Base-by-base conservation (phyloP, 441 rosid species). In the Aquilaria agallochum region DNA sequence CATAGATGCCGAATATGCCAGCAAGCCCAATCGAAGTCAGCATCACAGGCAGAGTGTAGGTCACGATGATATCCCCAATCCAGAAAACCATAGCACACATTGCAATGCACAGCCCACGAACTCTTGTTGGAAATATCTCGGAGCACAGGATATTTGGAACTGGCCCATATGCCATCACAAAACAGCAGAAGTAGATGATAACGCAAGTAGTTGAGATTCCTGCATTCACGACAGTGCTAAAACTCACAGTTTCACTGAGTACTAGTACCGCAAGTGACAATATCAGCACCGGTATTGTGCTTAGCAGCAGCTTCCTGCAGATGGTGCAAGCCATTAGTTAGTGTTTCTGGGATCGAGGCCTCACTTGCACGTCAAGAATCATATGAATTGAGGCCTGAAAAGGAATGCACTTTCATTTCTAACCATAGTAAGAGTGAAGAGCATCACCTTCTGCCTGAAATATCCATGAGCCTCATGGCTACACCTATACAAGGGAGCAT, bases 391-490 rank as follows among this genome's bases (percentile, higher is more conserved):
- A 36, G 42, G 42, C 42, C 42, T 36, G 10, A 2, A 40, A 53
- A 33, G 3, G 36, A 55, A 15, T 33, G 58, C 14, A 55, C 15
- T 7, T 15, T 8, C 30, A 50, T 62, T 68, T 20, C 27, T 20
- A 20, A 20, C 27, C 27, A 20, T 20, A 20, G 27, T 20, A 20
- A 20, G 27, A 20, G 27, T 20, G 27, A 20, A 20, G 27, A 20
- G 27, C 27, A 20, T 20, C 27, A 87, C 94, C 94, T 82, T 78
- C 94, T 77, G 67, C 94, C 94, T 2, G 90, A 58, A 58, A 80
- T 67, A 69, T 87, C 94, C 94, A 87, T 84, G 60, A 87, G 88
- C 67, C 74, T 79, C 94, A 87, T 87, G 73, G 80, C 94, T 45
- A 87, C 74, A 34, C 74, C 85, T 30, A 87, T 87, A 45, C 87